Conservation (phyloP, 2,329 filamentous ascomycete species). For the Cercospora janseana region DNA sequence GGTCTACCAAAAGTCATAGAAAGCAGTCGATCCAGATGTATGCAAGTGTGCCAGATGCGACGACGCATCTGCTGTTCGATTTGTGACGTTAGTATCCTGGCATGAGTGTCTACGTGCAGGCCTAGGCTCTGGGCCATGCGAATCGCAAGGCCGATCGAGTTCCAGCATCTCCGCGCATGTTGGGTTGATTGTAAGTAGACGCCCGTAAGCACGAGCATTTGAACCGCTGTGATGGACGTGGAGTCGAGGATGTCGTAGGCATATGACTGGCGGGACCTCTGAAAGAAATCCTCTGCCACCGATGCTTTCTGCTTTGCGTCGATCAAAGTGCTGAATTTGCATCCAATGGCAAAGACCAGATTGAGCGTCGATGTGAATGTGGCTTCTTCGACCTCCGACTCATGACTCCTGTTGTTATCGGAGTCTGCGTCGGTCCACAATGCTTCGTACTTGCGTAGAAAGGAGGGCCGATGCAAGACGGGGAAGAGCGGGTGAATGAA, state of each 20-base stretch:
- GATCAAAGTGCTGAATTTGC: constrained; percentile 29
- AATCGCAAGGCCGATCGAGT: constrained; percentile 44
- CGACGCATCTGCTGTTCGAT: constrained; percentile 68
- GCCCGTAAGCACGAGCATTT: constrained; percentile 29
- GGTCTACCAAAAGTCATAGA: constrained; percentile 39
- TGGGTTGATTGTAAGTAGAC: constrained; percentile 32
- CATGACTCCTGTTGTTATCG: not conserved
- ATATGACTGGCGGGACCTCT: constrained; percentile 29
- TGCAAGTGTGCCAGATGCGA: constrained; percentile 54
- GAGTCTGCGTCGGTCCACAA: constrained; percentile 25
- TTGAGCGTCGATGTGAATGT: constrained; percentile 30
- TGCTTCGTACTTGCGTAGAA: constrained; percentile 28
- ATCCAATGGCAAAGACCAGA: constrained; percentile 30
- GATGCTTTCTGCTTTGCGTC: constrained; percentile 27
- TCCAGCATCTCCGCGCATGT: constrained; percentile 32
- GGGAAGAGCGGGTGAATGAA: constrained; percentile 33
- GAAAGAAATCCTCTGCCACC: constrained; percentile 32
- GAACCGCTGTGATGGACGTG: constrained; percentile 27
- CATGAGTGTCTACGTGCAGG: constrained; percentile 59
- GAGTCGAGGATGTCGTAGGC: constrained; percentile 31
- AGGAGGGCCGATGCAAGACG: constrained; percentile 29
- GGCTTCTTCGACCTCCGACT: constrained; percentile 28
- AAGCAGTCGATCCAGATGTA: constrained; percentile 49
- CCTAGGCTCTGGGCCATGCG: constrained; percentile 68
- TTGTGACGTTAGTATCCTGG: constrained; percentile 52